Evolutionary conservation across 345 rosid genomes (phyloP), one percentile per base, ranked within the genome.

Genomic region (Camelina laxa): DNA sequence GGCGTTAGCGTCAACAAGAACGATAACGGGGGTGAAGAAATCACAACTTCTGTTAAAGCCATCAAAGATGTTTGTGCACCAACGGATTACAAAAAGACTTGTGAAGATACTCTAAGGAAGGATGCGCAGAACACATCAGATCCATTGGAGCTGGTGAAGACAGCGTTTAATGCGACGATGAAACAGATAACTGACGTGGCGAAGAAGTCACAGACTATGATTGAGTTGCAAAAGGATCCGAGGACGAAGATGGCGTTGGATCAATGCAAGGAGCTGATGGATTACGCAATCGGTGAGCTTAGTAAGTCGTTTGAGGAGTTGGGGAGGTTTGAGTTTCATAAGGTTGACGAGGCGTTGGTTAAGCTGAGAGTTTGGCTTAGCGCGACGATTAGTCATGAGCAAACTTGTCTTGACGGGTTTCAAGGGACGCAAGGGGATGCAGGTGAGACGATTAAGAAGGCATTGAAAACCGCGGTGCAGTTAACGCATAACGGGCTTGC

Each of bases 361-460:
- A 83, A 91, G 70, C 24, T 92, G 2, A 84, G 50, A 79, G 50
- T 82, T 44, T 93, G 98, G 98, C 81, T 93, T 11, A 88, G 90
- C 36, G 96, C 98, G 8, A 79, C 93, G 17, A 76, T 87, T 17
- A 88, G 89, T 12, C 87, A 88, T 47, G 85, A 91, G 61, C 83
- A 86, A 30, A 89, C 98, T 4, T 93, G 98, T 82, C 53, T 88
- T 38, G 97, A 93, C 3, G 94, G 89, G 11, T 93, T 93, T 56
- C 50, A 79, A 21, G 87, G 84, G 16, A 80, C 87, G 1, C 80
- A 82, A 0, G 72, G 84, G 0, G 45, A 80, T 2, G 88, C 88
- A 3, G 92, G 89, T 12, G 78, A 83, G 67, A 86, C 82, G 35
- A 89, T 91, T 80, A 85, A 62, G 71, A 33, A 74, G 44, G 75